Percentiles rank a stretch among this genome's conserved stretches.
phyloP scores from a whole-genome alignment of 2,329 filamentous ascomycete genomes.

The Diaporthe destruens region DNA sequence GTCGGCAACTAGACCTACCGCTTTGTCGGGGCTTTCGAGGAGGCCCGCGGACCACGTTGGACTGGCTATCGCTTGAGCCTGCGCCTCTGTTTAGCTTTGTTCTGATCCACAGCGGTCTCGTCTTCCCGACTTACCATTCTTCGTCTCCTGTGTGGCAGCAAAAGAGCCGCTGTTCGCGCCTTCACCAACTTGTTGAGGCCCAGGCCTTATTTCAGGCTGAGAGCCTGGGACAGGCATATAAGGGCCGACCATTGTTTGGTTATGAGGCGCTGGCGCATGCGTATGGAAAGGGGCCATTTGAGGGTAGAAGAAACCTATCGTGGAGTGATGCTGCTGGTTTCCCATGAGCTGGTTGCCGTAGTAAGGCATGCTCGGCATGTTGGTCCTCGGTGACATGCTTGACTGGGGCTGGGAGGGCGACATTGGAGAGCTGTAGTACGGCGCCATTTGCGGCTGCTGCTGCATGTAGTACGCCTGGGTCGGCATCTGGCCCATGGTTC shows the following conservation, averaged over 20 bases:
- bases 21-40: slow-evolving; percentile 71
- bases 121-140: slow-evolving; percentile 39
- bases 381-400: slow-evolving; percentile 53
- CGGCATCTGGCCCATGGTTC: slow-evolving; percentile 53
- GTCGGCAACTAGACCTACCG: slow-evolving; percentile 60
- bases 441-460: slow-evolving; percentile 58
- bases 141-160: slow-evolving; percentile 35
- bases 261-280: slow-evolving; percentile 50
- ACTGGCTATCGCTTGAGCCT: slow-evolving; percentile 49
- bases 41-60: slow-evolving; percentile 64
- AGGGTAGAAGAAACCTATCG: slow-evolving; percentile 60
- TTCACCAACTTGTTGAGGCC: slow-evolving; percentile 40
- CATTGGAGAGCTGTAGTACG: slow-evolving; percentile 58
- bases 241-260: slow-evolving; percentile 52
- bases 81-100: slow-evolving; percentile 25
- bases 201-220: slow-evolving; percentile 47
- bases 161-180: slow-evolving; percentile 32
- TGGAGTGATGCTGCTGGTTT: slow-evolving; percentile 52
- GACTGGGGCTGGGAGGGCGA: slow-evolving; percentile 53
- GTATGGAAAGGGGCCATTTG: slow-evolving; percentile 53
- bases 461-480: slow-evolving; percentile 62
- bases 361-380: slow-evolving; percentile 56
- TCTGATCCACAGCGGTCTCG: neutral
- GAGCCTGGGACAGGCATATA: slow-evolving; percentile 49
- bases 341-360: slow-evolving; percentile 60